These are phyloP conservation scores for Solanum chacoense DNA, from an alignment of 305 asterid species.

Conservation along the genomic window DNA sequence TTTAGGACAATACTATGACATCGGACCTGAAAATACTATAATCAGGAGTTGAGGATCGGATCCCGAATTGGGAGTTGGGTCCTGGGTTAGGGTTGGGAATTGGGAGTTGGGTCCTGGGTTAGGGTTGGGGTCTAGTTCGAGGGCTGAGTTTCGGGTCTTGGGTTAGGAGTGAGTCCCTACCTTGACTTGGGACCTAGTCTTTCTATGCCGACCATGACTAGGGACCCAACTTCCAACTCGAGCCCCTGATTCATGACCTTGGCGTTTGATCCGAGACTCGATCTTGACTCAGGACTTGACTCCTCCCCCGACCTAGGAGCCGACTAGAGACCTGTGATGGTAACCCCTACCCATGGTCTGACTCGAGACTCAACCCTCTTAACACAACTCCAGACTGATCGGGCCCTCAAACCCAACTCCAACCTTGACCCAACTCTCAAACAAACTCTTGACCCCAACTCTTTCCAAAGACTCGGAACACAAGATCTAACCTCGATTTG, in stretches of 20 bases:
- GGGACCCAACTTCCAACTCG: neutral
- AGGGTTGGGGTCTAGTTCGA: neutral
- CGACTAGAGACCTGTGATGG: neutral
- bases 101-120: neutral
- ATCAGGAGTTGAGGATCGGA: neutral
- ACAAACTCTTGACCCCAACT: neutral
- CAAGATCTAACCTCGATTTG: neutral
- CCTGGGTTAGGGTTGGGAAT: neutral
- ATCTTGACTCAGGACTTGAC: neutral
- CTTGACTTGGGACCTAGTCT: neutral
- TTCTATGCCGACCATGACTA: neutral
- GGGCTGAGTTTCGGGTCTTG: neutral
- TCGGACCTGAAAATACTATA: neutral
- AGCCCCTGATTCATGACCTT: neutral
- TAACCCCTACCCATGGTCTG: neutral
- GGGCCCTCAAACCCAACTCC: neutral
- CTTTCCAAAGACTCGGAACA: neutral
- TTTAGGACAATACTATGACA: neutral
- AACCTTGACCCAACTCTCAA: neutral
- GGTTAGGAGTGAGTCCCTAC: neutral
- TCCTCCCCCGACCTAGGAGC: neutral
- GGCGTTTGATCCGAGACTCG: neutral
- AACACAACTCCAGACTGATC: neutral
- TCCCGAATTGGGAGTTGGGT: neutral
- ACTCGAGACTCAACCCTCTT: neutral